phyloP scores from a whole-genome alignment of 208 protist species.

The Trypanosoma avium region DNA sequence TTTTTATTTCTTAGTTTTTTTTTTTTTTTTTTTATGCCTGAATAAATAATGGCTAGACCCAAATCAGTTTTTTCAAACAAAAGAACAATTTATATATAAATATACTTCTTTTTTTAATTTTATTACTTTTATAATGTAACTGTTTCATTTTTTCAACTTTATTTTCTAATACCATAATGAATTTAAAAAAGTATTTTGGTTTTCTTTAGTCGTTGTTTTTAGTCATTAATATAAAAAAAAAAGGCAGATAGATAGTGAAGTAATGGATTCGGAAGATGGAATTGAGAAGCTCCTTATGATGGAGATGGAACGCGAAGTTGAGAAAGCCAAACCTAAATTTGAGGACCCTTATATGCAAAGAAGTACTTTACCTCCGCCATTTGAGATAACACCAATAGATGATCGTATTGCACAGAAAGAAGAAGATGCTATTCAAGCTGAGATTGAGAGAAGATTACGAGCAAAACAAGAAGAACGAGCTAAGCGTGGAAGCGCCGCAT shows the following conservation, averaged over 20 bases:
- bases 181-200: no score
- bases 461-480: slow-evolving; percentile 38
- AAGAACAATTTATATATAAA: no score
- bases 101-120: no score
- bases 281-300: slow-evolving; percentile 76
- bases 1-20: not conserved
- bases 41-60: not conserved
- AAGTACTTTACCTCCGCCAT: slow-evolving; percentile 24
- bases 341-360: slow-evolving; percentile 7
- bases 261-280: slow-evolving; percentile 52
- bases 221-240: slow-evolving; percentile 19
- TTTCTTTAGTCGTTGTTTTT: no score
- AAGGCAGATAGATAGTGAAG: slow-evolving; percentile 10
- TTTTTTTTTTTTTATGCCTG: slow-evolving; percentile 2
- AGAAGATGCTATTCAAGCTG: slow-evolving; percentile 41
- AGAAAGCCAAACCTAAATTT: slow-evolving; percentile 21
- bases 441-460: slow-evolving; percentile 50
- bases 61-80: not conserved
- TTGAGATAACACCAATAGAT: slow-evolving; percentile 47
- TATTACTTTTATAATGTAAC: no score
- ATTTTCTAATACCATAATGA: no score
- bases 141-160: no score
- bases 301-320: slow-evolving; percentile 79
- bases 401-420: slow-evolving; percentile 30
- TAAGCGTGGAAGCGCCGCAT: not conserved